Evolutionary conservation across 805 yeast species (phyloP), one percentile per base, ranked within the genome.

Genomic region (Teunomyces atbi): DNA sequence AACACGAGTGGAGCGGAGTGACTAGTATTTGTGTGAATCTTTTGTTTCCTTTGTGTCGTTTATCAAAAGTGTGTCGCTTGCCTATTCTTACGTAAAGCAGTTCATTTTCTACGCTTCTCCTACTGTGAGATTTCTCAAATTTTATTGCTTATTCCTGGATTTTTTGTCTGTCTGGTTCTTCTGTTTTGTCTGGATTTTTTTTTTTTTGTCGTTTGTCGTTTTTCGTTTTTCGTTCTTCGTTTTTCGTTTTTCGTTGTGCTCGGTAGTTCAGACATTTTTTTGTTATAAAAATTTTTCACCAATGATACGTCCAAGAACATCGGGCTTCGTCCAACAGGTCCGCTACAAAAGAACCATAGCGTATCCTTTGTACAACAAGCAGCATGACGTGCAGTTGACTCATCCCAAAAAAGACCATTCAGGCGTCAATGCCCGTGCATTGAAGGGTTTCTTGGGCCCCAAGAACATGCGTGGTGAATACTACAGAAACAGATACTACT

Each of bases 381-480:
- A 61, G 44, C 44, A 41, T 18, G 58, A 59, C 30, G 68, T 64
- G n/a, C 66, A 62, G 11, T 56, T 57, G 43, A 54, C 62, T 23
- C 62, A 60, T 43, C 58, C 62, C 16, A 67, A 68, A 52, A 70
- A 70, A 51, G 76, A 71, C 57, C 76, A 71, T 46, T 52, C 71
- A 8, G 76, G 86, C 6, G 79, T 77, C 48, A 73, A 85, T 60
- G 79, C 79, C 57, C 74, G 79, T 61, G 81, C 82, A 33, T 71
- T 89, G 78, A 79, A 81, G 54, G 80, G 77, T 53, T 90, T 89
- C 69, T 70, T 90, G 46, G 97, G 97, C 2, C 92, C 92, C 32
- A 80, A 76, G 62, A 89, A 89, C 66, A 81, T 81, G 68, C 84
- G 85, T 64, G 96, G 96, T 15, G 89, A 88, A 54, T 87, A 88